Base-by-base conservation (phyloP, 441 rosid genomes). In the Theobroma grandiflorum region DNA sequence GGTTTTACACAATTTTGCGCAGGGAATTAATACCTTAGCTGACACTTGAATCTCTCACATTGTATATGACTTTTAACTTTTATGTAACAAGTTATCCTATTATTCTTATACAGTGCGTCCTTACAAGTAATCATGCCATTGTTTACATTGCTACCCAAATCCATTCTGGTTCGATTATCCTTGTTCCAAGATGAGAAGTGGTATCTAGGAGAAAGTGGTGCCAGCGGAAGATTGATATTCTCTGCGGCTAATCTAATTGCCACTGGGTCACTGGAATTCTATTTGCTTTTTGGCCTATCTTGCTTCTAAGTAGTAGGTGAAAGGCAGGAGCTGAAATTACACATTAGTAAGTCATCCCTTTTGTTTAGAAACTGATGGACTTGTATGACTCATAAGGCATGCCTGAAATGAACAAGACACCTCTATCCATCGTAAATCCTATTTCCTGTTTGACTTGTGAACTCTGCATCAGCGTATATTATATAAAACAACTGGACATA, bases 1-100 rank as follows among this genome's bases (percentile, higher is more conserved):
- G 50, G 57, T 76, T 72, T 11, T 20, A 73, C 74, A 49, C 68
- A 74, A 15, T 38, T 72, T 72, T 72, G 76, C 47, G 37, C 18
- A 10, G 47, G 10, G 22, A 57, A 55, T 26, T 26, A 26, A 26
- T 55, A 40, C 16, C 50, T 55, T 12, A 55, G 49, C 64, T 38
- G 35, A n/a, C 50, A n/a, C 26, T 35, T n/a, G 31, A 72, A 74
- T 55, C 50, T 38, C 50, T 73, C 52, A 1, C 14, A 4, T 50
- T 72, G 63, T 72, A 8, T n/a, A 53, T 11, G 63, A 53, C 49
- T 53, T 72, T 1, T 35, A n/a, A n/a, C 38, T 15, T 72, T 53
- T 47, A 69, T 26, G 37, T 26, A 8, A 26, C 38, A 61, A 61
- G 31, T 59, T 33, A 33, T 14, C 18, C 18, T 10, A 12, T 31